Evolutionary conservation across 2,329 filamentous ascomycete genomes (phyloP).

Genomic region (Aspergillus ustus): DNA sequence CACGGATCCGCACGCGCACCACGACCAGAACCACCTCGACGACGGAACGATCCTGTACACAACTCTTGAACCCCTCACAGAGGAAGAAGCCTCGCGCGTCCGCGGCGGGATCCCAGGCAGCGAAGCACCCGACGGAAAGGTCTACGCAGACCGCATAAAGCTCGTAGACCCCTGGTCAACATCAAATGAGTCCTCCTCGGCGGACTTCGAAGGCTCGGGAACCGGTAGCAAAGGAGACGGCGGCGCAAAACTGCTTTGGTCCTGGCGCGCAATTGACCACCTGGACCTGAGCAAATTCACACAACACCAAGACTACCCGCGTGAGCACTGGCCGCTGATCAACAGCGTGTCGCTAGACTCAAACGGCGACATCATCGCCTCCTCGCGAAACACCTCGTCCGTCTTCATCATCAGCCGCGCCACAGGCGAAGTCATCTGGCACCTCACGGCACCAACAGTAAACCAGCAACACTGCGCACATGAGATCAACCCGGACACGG

Average conservation of each 20-base stretch:
- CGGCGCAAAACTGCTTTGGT: slow-evolving; percentile 46
- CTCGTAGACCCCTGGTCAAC: slow-evolving; percentile 40
- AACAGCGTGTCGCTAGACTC: slow-evolving; percentile 47
- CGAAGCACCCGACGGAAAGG: slow-evolving; percentile 32
- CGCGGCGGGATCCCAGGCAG: slow-evolving; percentile 48
- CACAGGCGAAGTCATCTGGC: slow-evolving; percentile 50
- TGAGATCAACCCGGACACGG: slow-evolving; percentile 40
- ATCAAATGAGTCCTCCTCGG: slow-evolving; percentile 24
- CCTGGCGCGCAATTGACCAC: slow-evolving; percentile 50
- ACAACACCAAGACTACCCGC: slow-evolving; percentile 41
- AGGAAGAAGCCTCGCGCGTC: slow-evolving; percentile 41
- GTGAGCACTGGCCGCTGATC: slow-evolving; percentile 51
- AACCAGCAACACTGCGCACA: slow-evolving; percentile 53
- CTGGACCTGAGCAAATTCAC: slow-evolving; percentile 45
- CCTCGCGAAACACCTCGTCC: slow-evolving; percentile 47
- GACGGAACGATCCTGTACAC: slow-evolving; percentile 52
- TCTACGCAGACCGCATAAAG: slow-evolving; percentile 50
- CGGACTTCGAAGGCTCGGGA: slow-evolving; percentile 23
- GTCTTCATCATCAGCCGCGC: slow-evolving; percentile 49
- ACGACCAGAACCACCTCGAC: slow-evolving; percentile 52
- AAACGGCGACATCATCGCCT: slow-evolving; percentile 50
- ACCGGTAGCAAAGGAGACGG: slow-evolving; percentile 14
- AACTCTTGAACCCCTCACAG: slow-evolving; percentile 45
- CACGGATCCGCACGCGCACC: slow-evolving; percentile 49
- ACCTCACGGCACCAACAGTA: slow-evolving; percentile 45